phyloP scores from a whole-genome alignment of 2,329 filamentous ascomycete species.

The Fusarium kyushuense region DNA sequence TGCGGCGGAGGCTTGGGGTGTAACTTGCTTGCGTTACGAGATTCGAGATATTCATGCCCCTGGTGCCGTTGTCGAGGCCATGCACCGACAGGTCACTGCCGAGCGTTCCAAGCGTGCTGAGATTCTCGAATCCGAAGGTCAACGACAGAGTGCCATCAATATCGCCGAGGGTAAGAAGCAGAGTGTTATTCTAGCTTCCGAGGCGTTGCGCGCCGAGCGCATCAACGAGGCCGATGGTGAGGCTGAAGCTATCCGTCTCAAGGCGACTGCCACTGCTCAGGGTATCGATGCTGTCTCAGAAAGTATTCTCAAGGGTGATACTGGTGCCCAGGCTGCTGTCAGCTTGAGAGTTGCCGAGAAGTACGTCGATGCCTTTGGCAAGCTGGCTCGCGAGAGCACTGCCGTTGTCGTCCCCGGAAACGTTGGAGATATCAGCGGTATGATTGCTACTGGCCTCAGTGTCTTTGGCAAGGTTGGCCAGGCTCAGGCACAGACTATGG shows the following conservation, averaged over 20 bases:
- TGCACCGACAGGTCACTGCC: conserved; percentile 98
- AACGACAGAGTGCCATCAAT: conserved; percentile 97
- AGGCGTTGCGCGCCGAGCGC: conserved; percentile 88
- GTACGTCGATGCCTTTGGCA: conserved; percentile 94
- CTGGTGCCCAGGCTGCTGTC: conserved; percentile 83
- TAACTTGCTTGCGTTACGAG: conserved; percentile 95
- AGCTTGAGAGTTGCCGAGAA: conserved; percentile 94
- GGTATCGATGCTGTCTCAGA: conserved; percentile 89
- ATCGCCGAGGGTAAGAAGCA: conserved; percentile 98
- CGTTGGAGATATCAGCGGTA: conserved; percentile 92
- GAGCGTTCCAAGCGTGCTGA: conserved; percentile 98
- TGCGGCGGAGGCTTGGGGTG: conserved; percentile 95
- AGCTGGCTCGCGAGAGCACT: conserved; percentile 94
- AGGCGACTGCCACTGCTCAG: conserved; percentile 84
- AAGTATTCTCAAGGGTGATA: conserved; percentile 78
- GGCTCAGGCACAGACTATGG: conserved; percentile 77
- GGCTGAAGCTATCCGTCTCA: conserved; percentile 90
- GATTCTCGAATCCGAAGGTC: conserved; percentile 96
- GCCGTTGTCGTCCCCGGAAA: conserved; percentile 96
- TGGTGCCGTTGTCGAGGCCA: conserved; percentile 91
- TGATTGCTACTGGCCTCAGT: conserved; percentile 96
- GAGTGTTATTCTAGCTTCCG: conserved; percentile 93
- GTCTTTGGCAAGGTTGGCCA: conserved; percentile 95
- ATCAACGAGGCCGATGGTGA: conserved; percentile 95
- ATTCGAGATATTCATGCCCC: conserved; percentile 98